A percentile compares a stretch with the other conserved stretches of the same genome.
Conservation (phyloP, 1,284 basidiomycete species). For the Trichosporon sp. region DNA sequence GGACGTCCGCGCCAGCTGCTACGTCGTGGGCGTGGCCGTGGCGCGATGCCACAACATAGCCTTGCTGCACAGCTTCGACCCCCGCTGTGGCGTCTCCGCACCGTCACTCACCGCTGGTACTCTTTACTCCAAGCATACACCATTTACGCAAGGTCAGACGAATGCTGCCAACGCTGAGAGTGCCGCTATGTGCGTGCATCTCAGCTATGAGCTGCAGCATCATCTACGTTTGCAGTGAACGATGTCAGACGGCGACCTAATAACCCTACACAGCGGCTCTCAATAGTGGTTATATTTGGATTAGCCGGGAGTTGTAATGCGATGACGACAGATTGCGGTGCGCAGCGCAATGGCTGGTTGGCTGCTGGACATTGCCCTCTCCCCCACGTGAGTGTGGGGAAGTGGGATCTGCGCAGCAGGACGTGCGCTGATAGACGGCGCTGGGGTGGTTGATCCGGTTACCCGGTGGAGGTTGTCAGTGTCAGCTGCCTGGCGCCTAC, state of each 20-base stretch:
- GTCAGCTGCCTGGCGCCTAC: not conserved
- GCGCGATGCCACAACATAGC: too few species aligned
- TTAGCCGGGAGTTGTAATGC: not conserved
- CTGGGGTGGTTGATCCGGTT: not conserved
- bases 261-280: not conserved
- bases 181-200: too few species aligned
- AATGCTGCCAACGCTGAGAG: too few species aligned
- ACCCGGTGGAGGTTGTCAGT: not conserved
- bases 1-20: too few species aligned
- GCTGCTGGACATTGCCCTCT: not conserved
- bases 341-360: not conserved
- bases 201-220: too few species aligned
- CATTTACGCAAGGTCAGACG: too few species aligned
- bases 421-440: conserved; percentile 5
- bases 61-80: too few species aligned
- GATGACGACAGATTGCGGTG: not conserved
- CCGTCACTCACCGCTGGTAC: too few species aligned
- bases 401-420: conserved; percentile 11
- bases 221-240: not conserved
- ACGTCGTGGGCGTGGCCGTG: too few species aligned
- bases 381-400: not conserved
- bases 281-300: not conserved
- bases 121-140: too few species aligned
- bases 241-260: not conserved
- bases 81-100: too few species aligned